Evolutionary conservation across 306 rosid species (phyloP), one percentile per base, ranked within the genome.

Genomic region (Casuarina equisetifolia): DNA sequence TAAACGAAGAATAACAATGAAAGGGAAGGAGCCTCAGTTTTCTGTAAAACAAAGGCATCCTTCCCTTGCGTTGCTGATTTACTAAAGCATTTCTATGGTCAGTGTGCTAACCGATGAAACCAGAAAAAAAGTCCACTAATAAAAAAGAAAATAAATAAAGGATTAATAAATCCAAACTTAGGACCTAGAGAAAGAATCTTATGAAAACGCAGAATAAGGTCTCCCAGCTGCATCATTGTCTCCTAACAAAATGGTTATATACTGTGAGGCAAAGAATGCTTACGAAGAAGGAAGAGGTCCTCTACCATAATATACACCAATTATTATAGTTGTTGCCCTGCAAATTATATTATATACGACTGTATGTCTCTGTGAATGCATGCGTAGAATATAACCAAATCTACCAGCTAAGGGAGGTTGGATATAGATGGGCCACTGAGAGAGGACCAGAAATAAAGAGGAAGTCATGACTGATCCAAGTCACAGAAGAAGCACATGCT

Each of bases 11-110:
- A 63, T 36, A 62, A 38, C 17, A 62, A 35, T 6, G 69, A 38
- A 38, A 39, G 32, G 64, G 13, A 51, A 64, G 3, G 7, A 76
- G 6, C 9, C 19, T 68, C 61, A 78, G 63, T 70, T 84, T 67
- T 72, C 78, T 38, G 19, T 48, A 13, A 17, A 78, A 53, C 13
- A 64, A 12, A 40, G 45, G 45, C 44, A 13, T 52, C 35, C 49
- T 13, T 39, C 38, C 64, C 55, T 19, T 32, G 13, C 38, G 76
- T 53, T 35, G 46, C 50, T 54, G 7, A 53, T 53, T 73, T 52
- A 25, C 16, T 2, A 38, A 73, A 73, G 35, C 49, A 73, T 15
- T 15, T 40, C 43, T 36, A 10, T 25, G 25, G 48, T 39, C 32
- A 53, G 49, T 50, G 17, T 53, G 49, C 6, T 16, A 53, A 39